Evolutionary conservation across 805 yeast species (phyloP), one percentile per base, ranked within the genome.

Genomic region (Ogataea nitratoaversa): DNA sequence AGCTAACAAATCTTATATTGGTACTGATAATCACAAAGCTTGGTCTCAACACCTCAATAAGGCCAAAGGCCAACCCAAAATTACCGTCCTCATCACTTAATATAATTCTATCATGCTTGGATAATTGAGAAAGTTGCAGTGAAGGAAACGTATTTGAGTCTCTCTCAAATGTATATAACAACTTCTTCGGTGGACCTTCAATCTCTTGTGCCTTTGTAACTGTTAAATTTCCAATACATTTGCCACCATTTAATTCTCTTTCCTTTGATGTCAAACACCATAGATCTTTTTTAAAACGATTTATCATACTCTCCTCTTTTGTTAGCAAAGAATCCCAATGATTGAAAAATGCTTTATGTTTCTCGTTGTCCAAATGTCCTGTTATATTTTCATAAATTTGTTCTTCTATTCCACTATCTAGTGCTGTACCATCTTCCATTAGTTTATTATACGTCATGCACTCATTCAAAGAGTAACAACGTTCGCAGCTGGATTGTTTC

Each of bases 61-160:
- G 60, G 0, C 95, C 96, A 36, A 69, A 70, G 1, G 88, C 78
- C 19, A 90, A 53, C 0, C 86, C 84, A 58, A 82, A 82, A 56
- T 84, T 87, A 1, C 95, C 95, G 0, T 58, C 44, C 50, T 86
- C 95, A 57, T 85, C 95, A 54, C 96, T 88, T 1, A 89, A 65
- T 13, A 84, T 68, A 1, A 90, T 73, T 30, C 78, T 67, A 54
- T 90, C 96, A 46, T 74, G 70, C 29, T 69, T 65, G 0, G 65
- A 38, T 2, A 88, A 51, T 42, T 82, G 87, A 0, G 82, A 63
- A 2, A 54, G 33, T 27, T 58, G 57, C 43, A 66, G 40, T 8
- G 66, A 41, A 6, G 41, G 35, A 36, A 38, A 18, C 1, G 24
- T 19, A 1, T 39, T 29, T 1, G 42, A 36, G 13, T 50, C 57